These are phyloP conservation scores for Monosporascus sp. DNA, from an alignment of 2,329 filamentous ascomycete species.

Conservation along the genomic window DNA sequence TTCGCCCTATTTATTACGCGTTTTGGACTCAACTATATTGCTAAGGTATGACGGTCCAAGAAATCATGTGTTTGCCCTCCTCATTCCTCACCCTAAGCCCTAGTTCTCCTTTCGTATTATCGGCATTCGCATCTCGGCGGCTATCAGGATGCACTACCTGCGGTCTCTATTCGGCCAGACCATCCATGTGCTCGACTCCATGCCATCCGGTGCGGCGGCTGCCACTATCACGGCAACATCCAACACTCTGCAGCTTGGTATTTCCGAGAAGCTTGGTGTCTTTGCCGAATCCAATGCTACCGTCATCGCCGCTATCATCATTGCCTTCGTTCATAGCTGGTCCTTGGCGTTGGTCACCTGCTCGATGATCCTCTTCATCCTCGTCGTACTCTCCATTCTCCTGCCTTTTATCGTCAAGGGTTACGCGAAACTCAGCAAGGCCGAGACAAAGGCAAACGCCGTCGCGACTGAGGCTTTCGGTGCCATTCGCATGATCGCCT, in stretches of 20 bases:
- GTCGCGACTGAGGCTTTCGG: conserved; percentile 54
- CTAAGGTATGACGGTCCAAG: conserved; percentile 26
- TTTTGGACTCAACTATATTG: conserved; percentile 54
- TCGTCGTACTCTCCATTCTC: conserved; percentile 38
- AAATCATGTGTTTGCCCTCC: too few species aligned
- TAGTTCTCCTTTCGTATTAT: conserved; percentile 52
- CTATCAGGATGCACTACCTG: conserved; percentile 57
- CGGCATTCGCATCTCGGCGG: conserved; percentile 52
- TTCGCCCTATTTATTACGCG: conserved; percentile 63
- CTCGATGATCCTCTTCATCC: conserved; percentile 48
- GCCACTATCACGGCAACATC: conserved; percentile 55
- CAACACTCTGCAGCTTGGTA: conserved; percentile 55
- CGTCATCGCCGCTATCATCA: conserved; percentile 44
- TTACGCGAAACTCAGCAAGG: conserved; percentile 35
- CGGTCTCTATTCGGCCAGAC: conserved; percentile 55
- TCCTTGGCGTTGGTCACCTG: conserved; percentile 50
- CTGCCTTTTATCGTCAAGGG: conserved; percentile 49
- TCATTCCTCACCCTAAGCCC: too few species aligned
- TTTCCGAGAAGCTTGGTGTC: conserved; percentile 54
- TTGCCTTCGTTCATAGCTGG: conserved; percentile 52
- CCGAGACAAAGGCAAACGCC: conserved; percentile 49
- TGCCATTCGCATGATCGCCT: conserved; percentile 53
- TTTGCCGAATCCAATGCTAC: conserved; percentile 49
- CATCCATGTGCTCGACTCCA: conserved; percentile 58
- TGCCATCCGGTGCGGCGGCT: conserved; percentile 52